Base-by-base conservation (phyloP, 805 yeast species). In the Martiniozyma abietophila region DNA sequence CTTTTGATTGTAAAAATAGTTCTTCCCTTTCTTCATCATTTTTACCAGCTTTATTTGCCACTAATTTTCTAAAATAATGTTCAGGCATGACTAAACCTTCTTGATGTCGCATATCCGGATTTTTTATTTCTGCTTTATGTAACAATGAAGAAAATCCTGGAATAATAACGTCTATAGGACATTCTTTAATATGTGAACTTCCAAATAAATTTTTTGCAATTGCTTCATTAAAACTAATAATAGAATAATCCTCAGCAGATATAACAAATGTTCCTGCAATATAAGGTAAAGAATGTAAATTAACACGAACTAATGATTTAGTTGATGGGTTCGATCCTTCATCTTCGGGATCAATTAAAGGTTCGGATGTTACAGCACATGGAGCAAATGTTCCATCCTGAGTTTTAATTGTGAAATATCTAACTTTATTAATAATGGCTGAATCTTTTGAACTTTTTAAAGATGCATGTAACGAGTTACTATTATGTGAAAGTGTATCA, bases 11-110 rank as follows among this genome's bases (percentile, higher is more conserved):
- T 39, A 73, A 50, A 40, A 80, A 78, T 31, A 74, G 57, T 3
- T 56, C 49, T 30, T 71, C 74, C 17, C 69, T 69, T 31, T 64
- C 69, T n/a, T 53, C 58, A 29, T 51, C 54, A 45, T 46, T 43
- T 6, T 36, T 38, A 12, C 53, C 49, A 11, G 34, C 32, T 12
- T 36, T 26, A 30, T 67, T 62, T 1, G 80, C 76, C 37, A 67
- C 64, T 34, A 74, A 65, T 44, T 77, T 76, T 42, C 96, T 69
- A 59, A 89, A 86, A 51, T 81, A 80, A 56, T 86, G 96, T 54
- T 88, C 97, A 0, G 96, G 94, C 9, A 88, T 60, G 0, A 88
- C 95, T 32, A 83, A 58, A 1, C 96, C 96, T 0, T 80, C 72
- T 21, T 58, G 54, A 18, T 43, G 42, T 37, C 52, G 56, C 41